Percentiles rank a stretch among this genome's conserved stretches.
phyloP scores from a whole-genome alignment of 2,329 filamentous ascomycete species.

The Gremmenia infestans region DNA sequence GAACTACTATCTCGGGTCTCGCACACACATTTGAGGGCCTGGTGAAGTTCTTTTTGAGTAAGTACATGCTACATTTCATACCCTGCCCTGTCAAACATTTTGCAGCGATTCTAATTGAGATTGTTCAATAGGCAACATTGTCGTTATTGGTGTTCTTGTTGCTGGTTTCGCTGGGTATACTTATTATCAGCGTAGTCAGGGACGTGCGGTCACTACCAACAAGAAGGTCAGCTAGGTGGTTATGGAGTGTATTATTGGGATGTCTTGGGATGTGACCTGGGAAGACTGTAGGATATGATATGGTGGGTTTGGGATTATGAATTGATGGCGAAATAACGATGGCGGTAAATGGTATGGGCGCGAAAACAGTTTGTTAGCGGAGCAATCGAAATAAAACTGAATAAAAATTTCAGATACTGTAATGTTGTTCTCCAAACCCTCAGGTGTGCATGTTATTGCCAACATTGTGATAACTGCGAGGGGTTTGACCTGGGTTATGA shows the following conservation, averaged over 20 bases:
- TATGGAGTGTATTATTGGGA: background rate
- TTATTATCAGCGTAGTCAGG: constrained; percentile 18
- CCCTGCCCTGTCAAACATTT: background rate
- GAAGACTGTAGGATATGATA: too few species aligned
- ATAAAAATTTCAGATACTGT: too few species aligned
- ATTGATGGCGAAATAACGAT: too few species aligned
- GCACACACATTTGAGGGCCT: constrained; percentile 28
- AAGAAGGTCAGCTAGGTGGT: background rate
- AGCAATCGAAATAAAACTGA: too few species aligned
- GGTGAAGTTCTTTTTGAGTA: constrained; percentile 29
- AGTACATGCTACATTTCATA: constrained; percentile 1
- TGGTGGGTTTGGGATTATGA: too few species aligned
- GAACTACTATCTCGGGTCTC: constrained; percentile 22
- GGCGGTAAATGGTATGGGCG: too few species aligned
- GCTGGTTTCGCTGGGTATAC: constrained; percentile 22
- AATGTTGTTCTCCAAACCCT: too few species aligned
- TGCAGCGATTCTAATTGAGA: background rate
- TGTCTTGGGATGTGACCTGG: too few species aligned
- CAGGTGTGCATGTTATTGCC: too few species aligned
- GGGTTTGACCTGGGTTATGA: too few species aligned
- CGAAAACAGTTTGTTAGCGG: too few species aligned
- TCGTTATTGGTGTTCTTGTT: constrained; percentile 22
- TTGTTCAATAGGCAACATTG: constrained; percentile 23
- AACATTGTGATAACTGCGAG: too few species aligned
- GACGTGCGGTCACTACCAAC: background rate